Evolutionary conservation across 2,329 filamentous ascomycete genomes (phyloP), one percentile per base, ranked within the genome.

Genomic region (Drechslerella stenobrocha): DNA sequence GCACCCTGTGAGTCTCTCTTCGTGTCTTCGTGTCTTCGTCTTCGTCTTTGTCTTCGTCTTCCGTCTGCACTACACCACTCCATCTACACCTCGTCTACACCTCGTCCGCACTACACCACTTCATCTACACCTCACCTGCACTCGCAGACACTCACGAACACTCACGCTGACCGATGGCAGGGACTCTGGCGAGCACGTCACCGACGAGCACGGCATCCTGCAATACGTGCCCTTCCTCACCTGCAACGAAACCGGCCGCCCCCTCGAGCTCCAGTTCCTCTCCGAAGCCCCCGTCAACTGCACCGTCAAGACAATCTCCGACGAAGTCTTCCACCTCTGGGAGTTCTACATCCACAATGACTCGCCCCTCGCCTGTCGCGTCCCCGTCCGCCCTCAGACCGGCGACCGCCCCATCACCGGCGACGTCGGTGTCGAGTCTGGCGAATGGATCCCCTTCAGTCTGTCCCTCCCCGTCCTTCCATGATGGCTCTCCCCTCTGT

Each of bases 311-410:
- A 82, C 88, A 77, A 81, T 92, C 73, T 81, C 83, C 73, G 89
- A 92, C 75, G 83, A 87, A 37, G 87, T 91, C 81, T 93, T 90
- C 81, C 89, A 93, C 78, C 83, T 92, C 52, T 86, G 92, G 79
- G 89, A 97, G 79, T 97, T 96, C 82, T 97, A 97, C 81, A 87
- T 97, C 76, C 93, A 97, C 81, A 90, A 88, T 79, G 93, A 98
- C 78, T 91, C 90, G 15, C 93, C 93, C 7, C 81, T 97, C 50
- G 86, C 90, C 56, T 98, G 93, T 77, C 91, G 93, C 52, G 84
- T 97, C 11, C 90, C 92, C 24, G 84, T 89, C 0, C 85, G 87
- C 5, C 92, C 92, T 0, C 77, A 84, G 64, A 70, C 74, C n/a
- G 56, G 75, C 72, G 42, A 76, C 73, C 37, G 76, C 75, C 66